Percentiles rank a stretch among this genome's conserved stretches.
These are phyloP conservation scores for Cicer judaicum DNA, from an alignment of 306 rosid species.

Conservation along the genomic window DNA sequence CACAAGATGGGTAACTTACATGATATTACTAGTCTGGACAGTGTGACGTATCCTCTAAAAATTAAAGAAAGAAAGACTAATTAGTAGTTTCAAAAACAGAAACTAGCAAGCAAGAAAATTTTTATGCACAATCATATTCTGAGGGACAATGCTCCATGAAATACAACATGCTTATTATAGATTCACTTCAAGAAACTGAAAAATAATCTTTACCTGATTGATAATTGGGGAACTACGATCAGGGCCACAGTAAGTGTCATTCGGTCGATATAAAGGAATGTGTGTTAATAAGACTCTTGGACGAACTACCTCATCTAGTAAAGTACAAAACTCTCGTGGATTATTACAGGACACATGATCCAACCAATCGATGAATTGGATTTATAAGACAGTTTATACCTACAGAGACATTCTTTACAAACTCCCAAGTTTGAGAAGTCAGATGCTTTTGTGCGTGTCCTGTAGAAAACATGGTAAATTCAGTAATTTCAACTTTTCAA, in stretches of 20 bases:
- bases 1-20: conserved; percentile 56
- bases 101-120: conserved; percentile 39
- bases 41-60: conserved; percentile 58
- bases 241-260: conserved; percentile 70
- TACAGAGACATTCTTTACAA: conserved; percentile 65
- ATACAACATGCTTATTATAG: conserved; percentile 31
- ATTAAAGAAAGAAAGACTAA: conserved; percentile 36
- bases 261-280: conserved; percentile 75
- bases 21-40: conserved; percentile 44
- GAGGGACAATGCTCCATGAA: conserved; percentile 17
- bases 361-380: conserved; percentile 36
- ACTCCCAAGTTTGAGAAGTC: conserved; percentile 61
- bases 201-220: conserved; percentile 70
- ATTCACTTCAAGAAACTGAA: conserved; percentile 17
- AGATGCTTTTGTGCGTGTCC: conserved; percentile 57
- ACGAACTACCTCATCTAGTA: conserved; percentile 55
- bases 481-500: conserved; percentile 29
- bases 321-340: conserved; percentile 35
- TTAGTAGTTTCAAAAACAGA: conserved; percentile 42
- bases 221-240: conserved; percentile 63
- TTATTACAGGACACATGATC: conserved; percentile 17
- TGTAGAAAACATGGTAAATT: conserved; percentile 50
- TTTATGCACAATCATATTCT: conserved; percentile 12
- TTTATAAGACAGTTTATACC: conserved; percentile 56
- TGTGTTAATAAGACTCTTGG: conserved; percentile 82